Base-by-base conservation (phyloP, 176 grass and related monocot genomes). In the Pharus latifolius region DNA sequence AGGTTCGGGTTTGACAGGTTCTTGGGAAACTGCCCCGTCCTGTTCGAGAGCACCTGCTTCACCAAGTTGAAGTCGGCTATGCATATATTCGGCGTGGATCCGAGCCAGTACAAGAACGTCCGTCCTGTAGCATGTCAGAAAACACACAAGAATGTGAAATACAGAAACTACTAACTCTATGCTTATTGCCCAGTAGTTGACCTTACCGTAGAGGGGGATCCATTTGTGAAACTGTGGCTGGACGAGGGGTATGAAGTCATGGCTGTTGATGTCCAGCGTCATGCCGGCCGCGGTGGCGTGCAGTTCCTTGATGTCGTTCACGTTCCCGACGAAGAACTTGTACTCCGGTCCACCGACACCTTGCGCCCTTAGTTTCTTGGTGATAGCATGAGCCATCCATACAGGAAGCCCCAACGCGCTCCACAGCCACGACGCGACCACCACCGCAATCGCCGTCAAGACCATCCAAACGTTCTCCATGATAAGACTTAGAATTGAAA, bases 101-200 rank as follows among this genome's bases (percentile, higher is more conserved):
- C 83, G 34, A 87, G 77, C 88, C 88, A 91, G 58, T 49, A 87
- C 15, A 91, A 7, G 30, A 87, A 84, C 44, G 69, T 70, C 15
- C 45, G 64, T 7, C 88, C 88, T 91, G 83, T 17, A 17, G 10
- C 17, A 15, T 8, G 17, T 7, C 17, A 22, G 11, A 16, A 30
- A 30, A 45, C 57, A 22, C 32, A 4, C 14, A 60, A 28, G 53
- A 24, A 29, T 22, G 7, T 13, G 32, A 8, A 3, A 9, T 38
- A 38, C 35, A 38, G 6, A 38, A 38, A 4, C 35, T 4, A 4
- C 4, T 38, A 5, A 38, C 9, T 38, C 35, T 38, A 38, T 5
- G 35, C 35, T 5, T 38, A 38, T 9, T 38, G 35, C 20, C 6
- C 18, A 16, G 22, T 17, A 37, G 5, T 9, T 30, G 27, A 28